Evolutionary conservation across 805 yeast genomes (phyloP).

Genomic region (Lipomyces japonicus): DNA sequence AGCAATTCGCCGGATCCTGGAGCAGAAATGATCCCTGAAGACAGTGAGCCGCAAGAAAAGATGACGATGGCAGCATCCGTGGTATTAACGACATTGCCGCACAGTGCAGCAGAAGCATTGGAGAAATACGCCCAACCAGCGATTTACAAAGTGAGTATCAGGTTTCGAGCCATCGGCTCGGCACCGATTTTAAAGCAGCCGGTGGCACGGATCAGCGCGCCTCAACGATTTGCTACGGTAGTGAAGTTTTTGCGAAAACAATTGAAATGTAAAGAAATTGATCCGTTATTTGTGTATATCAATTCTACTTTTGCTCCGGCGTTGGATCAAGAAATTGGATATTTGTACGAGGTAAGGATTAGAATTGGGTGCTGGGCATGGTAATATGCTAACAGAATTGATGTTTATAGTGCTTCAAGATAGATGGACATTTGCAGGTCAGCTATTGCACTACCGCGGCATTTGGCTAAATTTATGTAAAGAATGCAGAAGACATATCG

Average conservation of each 20-base stretch:
- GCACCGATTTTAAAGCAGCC: conserved; percentile 48
- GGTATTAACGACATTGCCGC: conserved; percentile 34
- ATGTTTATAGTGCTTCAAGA: conserved; percentile 21
- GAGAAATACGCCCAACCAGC: conserved; percentile 31
- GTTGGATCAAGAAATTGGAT: conserved; percentile 38
- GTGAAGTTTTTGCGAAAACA: conserved; percentile 44
- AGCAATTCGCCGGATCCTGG: neutral
- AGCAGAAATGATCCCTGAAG: conserved; percentile 33
- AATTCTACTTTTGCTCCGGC: conserved; percentile 43
- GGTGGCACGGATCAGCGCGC: conserved; percentile 44
- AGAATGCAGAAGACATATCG: too few species aligned
- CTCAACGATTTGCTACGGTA: conserved; percentile 47
- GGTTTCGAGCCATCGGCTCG: conserved; percentile 55
- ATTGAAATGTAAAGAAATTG: conserved; percentile 32
- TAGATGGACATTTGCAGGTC: conserved; percentile 35
- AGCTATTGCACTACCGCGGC: conserved; percentile 39
- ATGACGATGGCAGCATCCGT: conserved; percentile 37
- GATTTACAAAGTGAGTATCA: conserved; percentile 40
- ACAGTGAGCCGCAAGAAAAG: conserved; percentile 32
- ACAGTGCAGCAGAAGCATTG: conserved; percentile 33
- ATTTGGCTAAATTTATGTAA: conserved; percentile 36
- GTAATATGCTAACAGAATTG: neutral
- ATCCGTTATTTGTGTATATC: conserved; percentile 41
- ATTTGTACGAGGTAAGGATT: conserved; percentile 31
- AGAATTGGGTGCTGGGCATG: neutral